Base-by-base conservation (phyloP, 495 filamentous ascomycete genomes). In the Talaromyces borbonicus region DNA sequence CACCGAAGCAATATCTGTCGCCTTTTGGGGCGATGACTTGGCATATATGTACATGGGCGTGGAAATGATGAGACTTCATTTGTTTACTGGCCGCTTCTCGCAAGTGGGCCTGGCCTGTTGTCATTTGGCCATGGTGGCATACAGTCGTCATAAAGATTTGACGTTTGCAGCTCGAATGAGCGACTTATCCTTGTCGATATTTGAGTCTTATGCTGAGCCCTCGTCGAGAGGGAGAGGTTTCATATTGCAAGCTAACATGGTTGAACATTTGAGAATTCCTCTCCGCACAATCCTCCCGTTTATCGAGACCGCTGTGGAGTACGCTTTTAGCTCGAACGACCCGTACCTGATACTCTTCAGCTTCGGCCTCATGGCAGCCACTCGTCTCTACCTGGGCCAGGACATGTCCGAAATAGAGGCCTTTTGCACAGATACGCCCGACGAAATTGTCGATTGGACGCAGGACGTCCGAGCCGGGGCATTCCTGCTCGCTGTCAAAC, bases 401-500 rank as follows among this genome's bases (percentile, higher is more conserved):
- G 82, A 94, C 46, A 73, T 86, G 55, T 66, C 71, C 11, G 85
- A 92, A 20, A 55, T 92, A 1, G 87, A 95, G 56, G 63, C 73
- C 0, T 88, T 82, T 56, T 83, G 84, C 55, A 69, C 77, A 20
- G 83, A 83, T 48, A 75, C 77, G 15, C 80, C 83, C 5, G 83
- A 89, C 47, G 89, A 93, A 43, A 75, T 89, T 39, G 78, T 75
- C 1, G 74, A 77, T 30, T 94, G 85, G 86, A 57, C 72, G 23
- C 65, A 74, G 35, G 86, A 93, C 59, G 78, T 83, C n/a, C 76
- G 87, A 22, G 89, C 87, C 12, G 88, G 89, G 8, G 78, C 78
- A 5, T 70, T 85, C 50, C 69, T 93, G 8, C 73, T 86, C 47
- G 71, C 78, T 16, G 72, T 85, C 11, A 57, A 66, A 52, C 87